Evolutionary conservation across 2,329 filamentous ascomycete species (phyloP).

Genomic region (Penicillium sp.): DNA sequence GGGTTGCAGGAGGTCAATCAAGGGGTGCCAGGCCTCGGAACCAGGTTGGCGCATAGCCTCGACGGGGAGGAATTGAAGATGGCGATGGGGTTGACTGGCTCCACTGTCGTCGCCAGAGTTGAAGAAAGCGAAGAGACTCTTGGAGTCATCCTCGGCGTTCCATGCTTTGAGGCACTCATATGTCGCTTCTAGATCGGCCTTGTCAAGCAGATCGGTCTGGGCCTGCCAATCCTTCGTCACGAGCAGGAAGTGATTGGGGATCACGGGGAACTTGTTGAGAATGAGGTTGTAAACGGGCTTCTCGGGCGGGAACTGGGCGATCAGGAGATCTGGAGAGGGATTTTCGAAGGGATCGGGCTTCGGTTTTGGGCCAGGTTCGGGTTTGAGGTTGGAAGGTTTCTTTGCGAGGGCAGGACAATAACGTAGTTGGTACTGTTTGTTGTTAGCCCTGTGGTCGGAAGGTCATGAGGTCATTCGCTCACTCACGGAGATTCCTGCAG

Average conservation of each 20-base stretch:
- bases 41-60: constrained; percentile 45
- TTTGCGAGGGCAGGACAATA: constrained; percentile 52
- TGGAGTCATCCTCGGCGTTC: constrained; percentile 22
- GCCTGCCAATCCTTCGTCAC: constrained; percentile 46
- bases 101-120: constrained; percentile 52
- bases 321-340: constrained; percentile 44
- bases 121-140: constrained; percentile 50
- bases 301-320: constrained; percentile 40
- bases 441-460: neutral
- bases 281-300: constrained; percentile 44
- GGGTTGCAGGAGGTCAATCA: constrained; percentile 46
- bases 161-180: constrained; percentile 47
- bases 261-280: constrained; percentile 53
- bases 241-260: constrained; percentile 52
- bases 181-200: constrained; percentile 43
- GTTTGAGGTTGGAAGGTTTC: constrained; percentile 39
- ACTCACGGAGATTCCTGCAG: constrained; percentile 38
- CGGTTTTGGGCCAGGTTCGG: constrained; percentile 20
- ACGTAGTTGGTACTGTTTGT: constrained; percentile 47
- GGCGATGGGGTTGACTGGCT: constrained; percentile 51
- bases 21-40: constrained; percentile 45
- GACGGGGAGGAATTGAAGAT: constrained; percentile 51
- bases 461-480: neutral
- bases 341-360: constrained; percentile 49
- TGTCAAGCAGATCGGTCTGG: constrained; percentile 47